These are phyloP conservation scores for Trichoderma harzianum DNA, from an alignment of 2,329 filamentous ascomycete species.

Conservation along the genomic window DNA sequence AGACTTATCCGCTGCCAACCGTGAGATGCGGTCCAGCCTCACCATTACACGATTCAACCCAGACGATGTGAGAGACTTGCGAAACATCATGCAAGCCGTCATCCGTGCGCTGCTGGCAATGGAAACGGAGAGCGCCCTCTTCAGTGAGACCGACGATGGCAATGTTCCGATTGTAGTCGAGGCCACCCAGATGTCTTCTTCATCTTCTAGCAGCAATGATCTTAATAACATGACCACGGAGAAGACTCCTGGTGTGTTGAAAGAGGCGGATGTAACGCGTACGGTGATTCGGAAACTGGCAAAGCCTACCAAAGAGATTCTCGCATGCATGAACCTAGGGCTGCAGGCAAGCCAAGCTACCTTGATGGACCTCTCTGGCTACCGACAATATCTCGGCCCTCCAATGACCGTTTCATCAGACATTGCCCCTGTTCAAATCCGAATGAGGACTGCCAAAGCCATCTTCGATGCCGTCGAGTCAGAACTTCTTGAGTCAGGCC, in stretches of 20 bases:
- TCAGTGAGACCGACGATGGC: constrained; percentile 27
- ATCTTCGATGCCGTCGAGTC: constrained; percentile 48
- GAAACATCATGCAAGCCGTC: constrained; percentile 54
- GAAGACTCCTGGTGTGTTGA: constrained; percentile 11
- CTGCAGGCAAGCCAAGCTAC: constrained; percentile 49
- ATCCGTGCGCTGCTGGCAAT: constrained; percentile 52
- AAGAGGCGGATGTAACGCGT: constrained; percentile 22
- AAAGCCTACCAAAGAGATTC: constrained; percentile 44
- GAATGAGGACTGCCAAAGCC: constrained; percentile 42
- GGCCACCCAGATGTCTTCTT: not conserved
- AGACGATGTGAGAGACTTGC: constrained; percentile 46
- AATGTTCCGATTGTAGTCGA: constrained; percentile 21
- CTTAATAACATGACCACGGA: not conserved
- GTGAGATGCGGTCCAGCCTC: constrained; percentile 56
- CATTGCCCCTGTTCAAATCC: constrained; percentile 37
- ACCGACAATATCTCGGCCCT: constrained; percentile 47
- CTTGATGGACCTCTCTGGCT: constrained; percentile 52
- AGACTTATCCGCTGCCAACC: constrained; percentile 52
- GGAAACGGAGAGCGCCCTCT: constrained; percentile 46
- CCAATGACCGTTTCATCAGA: constrained; percentile 40
- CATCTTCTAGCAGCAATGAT: not conserved
- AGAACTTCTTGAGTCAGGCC: constrained; percentile 43
- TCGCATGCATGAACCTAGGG: constrained; percentile 44
- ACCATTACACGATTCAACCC: constrained; percentile 52
- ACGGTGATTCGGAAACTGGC: constrained; percentile 36